Evolutionary conservation across 192 early-diverging fungal genomes (phyloP).

Genomic region (Coemansia sp.): DNA sequence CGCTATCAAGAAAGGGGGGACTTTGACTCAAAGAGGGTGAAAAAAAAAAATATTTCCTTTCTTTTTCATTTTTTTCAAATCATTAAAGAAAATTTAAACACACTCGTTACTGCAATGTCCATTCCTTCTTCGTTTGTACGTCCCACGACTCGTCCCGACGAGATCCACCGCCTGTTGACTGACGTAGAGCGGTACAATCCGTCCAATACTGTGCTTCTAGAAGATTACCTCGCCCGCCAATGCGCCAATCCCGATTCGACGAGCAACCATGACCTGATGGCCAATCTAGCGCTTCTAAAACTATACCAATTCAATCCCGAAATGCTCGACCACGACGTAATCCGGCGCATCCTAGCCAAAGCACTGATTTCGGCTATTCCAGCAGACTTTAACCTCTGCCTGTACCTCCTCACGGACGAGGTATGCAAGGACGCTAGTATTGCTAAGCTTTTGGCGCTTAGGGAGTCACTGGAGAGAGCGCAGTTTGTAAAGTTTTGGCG

Average conservation of each 20-base stretch:
- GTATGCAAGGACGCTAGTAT: constrained; percentile 54
- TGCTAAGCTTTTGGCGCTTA: constrained; percentile 64
- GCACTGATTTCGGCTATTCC: constrained; percentile 80
- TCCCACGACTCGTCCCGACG: constrained; percentile 62
- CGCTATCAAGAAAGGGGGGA: not conserved
- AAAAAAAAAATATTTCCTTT: constrained; percentile 4
- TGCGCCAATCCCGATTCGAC: constrained; percentile 67
- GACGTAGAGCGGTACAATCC: constrained; percentile 92
- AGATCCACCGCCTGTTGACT: constrained; percentile 74
- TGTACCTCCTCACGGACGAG: constrained; percentile 82
- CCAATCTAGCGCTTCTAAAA: constrained; percentile 90
- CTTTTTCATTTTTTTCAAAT: constrained; percentile 1
- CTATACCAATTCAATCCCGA: constrained; percentile 94
- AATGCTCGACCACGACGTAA: constrained; percentile 67
- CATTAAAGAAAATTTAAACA: not conserved
- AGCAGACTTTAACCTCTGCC: constrained; percentile 88
- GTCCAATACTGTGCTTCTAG: constrained; percentile 78
- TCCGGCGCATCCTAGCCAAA: constrained; percentile 78
- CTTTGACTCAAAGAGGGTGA: not conserved
- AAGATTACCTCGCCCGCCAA: constrained; percentile 80
- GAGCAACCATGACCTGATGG: constrained; percentile 78
- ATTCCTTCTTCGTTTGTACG: constrained; percentile 36
- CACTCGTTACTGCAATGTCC: not conserved
- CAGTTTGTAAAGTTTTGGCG: constrained; percentile 77
- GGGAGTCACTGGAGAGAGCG: constrained; percentile 78